Evolutionary conservation across 2,329 filamentous ascomycete genomes (phyloP), one percentile per base, ranked within the genome.

Genomic region (Aspergillus piperis): DNA sequence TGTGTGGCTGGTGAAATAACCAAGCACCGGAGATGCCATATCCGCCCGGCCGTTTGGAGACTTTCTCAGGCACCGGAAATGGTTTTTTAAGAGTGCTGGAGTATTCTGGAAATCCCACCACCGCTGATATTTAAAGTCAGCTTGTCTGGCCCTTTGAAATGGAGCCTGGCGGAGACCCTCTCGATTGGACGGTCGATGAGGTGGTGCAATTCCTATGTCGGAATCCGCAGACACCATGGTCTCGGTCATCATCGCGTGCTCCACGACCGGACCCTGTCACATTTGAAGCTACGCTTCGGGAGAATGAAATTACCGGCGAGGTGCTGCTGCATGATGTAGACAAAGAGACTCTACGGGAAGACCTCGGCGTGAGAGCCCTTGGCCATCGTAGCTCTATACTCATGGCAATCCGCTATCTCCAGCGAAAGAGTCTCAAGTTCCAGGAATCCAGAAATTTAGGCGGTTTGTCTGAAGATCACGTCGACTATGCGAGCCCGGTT

Each of bases 171-270:
- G 72, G 74, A 15, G 91, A 96, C 75, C 91, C 92, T n/a, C 89
- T 88, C 73, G 70, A 83, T 57, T 96, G 92, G 92, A 83, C 84
- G 38, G 81, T 88, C 32, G 86, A 89, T 39, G 82, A 86, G 38
- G 85, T 96, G 10, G 83, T 90, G 8, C 72, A 80, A 15, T 87
- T 88, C 68, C 80, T 96, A 3, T 91, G 88, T 70, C 80, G 83
- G 21, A 69, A 78, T 2, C 70, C 79, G 3, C 78, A 79, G 51
- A 81, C 84, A 8, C 70, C 73, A 54, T 79, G 77, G 76, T 68
- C 72, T 8, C 64, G 66, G 19, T 73, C 70, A 15, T 62, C 66
- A n/a, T 60, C 66, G 10, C 66, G 67, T 6, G 62, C 67, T 15
- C 70, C 71, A 59, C 76, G 86, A 7, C 85, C 87, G 4, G 80